phyloP scores from a whole-genome alignment of 2,329 filamentous ascomycete genomes.

The Orbilia javanica region DNA sequence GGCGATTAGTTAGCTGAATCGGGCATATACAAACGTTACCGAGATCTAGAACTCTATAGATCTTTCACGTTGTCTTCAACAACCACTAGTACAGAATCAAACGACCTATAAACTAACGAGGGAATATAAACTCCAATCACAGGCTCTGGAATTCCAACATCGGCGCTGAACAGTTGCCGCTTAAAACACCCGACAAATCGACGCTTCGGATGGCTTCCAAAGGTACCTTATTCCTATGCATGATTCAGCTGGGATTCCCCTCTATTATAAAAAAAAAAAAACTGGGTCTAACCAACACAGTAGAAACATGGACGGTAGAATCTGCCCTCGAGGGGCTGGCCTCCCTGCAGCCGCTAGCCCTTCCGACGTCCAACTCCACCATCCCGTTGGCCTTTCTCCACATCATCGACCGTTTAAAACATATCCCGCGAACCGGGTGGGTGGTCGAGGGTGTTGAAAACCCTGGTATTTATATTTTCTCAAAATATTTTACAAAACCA shows the following conservation, averaged over 20 bases:
- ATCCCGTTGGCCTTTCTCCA: slow-evolving; percentile 46
- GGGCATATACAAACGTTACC: no score
- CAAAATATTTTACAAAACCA: not conserved
- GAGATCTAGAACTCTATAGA: no score
- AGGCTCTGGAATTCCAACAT: no score
- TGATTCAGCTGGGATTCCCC: not conserved
- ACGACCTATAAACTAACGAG: no score
- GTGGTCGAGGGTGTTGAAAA: slow-evolving; percentile 46
- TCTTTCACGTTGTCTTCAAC: no score
- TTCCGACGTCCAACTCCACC: slow-evolving; percentile 27
- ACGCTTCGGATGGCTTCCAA: no score
- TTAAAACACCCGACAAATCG: no score
- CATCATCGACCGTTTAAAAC: slow-evolving; percentile 51
- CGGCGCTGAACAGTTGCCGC: no score
- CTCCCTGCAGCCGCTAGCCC: slow-evolving; percentile 31
- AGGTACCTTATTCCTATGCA: not conserved
- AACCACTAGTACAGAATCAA: no score
- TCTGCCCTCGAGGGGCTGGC: slow-evolving; percentile 28
- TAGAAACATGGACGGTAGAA: slow-evolving; percentile 47
- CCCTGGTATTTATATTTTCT: slow-evolving; percentile 28
- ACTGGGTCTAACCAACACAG: not conserved
- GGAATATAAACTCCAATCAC: no score
- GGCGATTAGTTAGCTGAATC: no score
- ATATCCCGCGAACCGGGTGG: slow-evolving; percentile 53
- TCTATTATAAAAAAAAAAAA: no score